These are phyloP conservation scores for Geranium rotundifolium DNA, from an alignment of 345 rosid species.

Conservation along the genomic window DNA sequence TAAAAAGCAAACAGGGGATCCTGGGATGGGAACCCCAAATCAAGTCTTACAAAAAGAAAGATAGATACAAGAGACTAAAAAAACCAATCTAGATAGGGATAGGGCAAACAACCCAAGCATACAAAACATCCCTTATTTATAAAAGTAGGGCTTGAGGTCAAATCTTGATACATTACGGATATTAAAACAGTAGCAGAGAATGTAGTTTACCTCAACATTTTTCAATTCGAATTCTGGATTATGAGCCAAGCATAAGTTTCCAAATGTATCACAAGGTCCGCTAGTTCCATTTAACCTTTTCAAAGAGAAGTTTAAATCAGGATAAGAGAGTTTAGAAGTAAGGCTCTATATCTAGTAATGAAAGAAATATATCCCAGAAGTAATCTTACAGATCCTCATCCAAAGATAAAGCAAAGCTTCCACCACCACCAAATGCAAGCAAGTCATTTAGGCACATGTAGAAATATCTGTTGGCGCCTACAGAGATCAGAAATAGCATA, in stretches of 20 bases:
- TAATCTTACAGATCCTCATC: constrained; percentile 85
- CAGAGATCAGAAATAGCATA: constrained; percentile 5
- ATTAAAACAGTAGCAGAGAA: too few relatives aligned
- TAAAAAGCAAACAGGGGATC: too few relatives aligned
- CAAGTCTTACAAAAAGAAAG: too few relatives aligned
- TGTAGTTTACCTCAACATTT: constrained; percentile 67
- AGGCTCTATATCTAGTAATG: neutral
- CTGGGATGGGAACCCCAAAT: too few relatives aligned
- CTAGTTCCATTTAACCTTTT: constrained; percentile 79
- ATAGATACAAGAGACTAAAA: too few relatives aligned
- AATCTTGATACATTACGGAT: too few relatives aligned
- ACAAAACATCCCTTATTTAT: too few relatives aligned
- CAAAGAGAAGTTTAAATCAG: constrained; percentile 1
- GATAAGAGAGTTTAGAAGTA: neutral
- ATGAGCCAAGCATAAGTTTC: constrained; percentile 74
- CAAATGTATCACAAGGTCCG: constrained; percentile 78
- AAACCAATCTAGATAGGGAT: too few relatives aligned
- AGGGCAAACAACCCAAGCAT: too few relatives aligned
- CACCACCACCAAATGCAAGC: constrained; percentile 85
- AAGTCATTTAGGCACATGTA: constrained; percentile 74
- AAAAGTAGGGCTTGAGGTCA: too few relatives aligned
- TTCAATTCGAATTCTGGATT: constrained; percentile 55
- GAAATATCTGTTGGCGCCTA: constrained; percentile 90
- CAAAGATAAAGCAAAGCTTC: constrained; percentile 66
- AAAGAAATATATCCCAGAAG: neutral